A percentile compares a stretch with the other conserved stretches of the same genome.
Conservation (phyloP, 148 eudicot species). For the Chenopodium berlandieri region DNA sequence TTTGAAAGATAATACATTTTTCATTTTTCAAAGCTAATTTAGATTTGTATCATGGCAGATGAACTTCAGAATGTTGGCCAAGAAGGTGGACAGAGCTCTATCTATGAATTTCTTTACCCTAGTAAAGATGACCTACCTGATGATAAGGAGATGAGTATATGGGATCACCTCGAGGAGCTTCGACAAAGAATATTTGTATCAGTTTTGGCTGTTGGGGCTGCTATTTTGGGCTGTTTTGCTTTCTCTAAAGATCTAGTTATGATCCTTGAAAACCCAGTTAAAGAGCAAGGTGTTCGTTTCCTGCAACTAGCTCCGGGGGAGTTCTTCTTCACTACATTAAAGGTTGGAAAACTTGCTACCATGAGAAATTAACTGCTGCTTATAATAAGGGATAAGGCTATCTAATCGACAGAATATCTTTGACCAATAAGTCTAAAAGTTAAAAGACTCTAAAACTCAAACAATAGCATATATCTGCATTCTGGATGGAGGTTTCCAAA, state of each 20-base stretch:
- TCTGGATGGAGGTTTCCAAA: neutral
- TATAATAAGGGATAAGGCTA: neutral
- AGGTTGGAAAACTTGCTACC: conserved; percentile 43
- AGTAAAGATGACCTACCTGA: conserved; percentile 91
- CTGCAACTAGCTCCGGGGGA: conserved; percentile 97
- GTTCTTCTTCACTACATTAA: conserved; percentile 94
- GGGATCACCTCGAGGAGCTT: conserved; percentile 92
- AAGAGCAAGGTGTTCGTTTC: conserved; percentile 87
- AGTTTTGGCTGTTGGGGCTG: conserved; percentile 88
- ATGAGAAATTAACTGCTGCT: neutral
- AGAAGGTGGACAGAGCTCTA: conserved; percentile 39
- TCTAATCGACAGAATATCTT: neutral
- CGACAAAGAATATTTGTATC: conserved; percentile 81
- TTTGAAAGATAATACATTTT: neutral
- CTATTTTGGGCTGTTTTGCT: conserved; percentile 87
- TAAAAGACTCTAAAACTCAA: neutral
- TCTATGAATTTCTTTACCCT: conserved; percentile 91
- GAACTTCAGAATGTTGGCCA: conserved; percentile 39
- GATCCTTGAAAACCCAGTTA: conserved; percentile 91
- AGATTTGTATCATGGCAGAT: conserved; percentile 42
- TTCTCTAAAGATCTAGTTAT: conserved; percentile 82
- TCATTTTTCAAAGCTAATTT: conserved; percentile 15
- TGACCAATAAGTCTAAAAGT: neutral
- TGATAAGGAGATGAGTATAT: conserved; percentile 93
- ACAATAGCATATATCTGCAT: neutral